Conservation (phyloP, 805 yeast genomes). For the Saccharomyces mikatae region DNA sequence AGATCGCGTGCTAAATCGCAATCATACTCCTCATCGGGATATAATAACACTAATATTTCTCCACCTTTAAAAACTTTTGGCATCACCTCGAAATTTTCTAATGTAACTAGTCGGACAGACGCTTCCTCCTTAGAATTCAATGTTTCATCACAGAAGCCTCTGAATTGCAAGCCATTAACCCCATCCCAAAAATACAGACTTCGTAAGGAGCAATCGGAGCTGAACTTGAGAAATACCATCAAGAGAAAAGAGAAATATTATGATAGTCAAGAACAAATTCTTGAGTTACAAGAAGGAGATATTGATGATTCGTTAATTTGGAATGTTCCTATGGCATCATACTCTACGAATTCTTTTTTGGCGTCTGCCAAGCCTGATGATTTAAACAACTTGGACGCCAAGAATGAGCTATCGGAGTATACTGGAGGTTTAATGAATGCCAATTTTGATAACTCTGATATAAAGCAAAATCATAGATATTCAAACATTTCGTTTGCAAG, state of each 20-base stretch:
- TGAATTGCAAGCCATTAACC: constrained; percentile 22
- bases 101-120: background rate
- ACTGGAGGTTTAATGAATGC: background rate
- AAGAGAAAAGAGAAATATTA: constrained; percentile 33
- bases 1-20: constrained; percentile 5
- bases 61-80: constrained; percentile 1
- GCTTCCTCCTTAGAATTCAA: background rate
- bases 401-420: background rate
- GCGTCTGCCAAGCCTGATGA: constrained; percentile 6
- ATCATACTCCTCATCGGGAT: constrained; percentile 1
- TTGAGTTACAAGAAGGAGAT: constrained; percentile 24
- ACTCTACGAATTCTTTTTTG: constrained; percentile 26
- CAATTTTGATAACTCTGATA: background rate
- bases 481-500: background rate
- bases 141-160: background rate
- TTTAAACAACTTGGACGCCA: background rate
- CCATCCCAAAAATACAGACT: constrained; percentile 38
- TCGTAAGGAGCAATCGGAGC: constrained; percentile 32
- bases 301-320: constrained; percentile 38
- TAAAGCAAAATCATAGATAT: background rate
- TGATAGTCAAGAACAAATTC: constrained; percentile 27
- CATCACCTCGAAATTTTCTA: background rate
- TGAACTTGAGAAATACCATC: constrained; percentile 27
- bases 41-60: constrained; percentile 1
- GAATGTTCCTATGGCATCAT: constrained; percentile 46